Conservation (phyloP, 1,139 yeast genomes). For the Hemisphaericaspora lyxosophila region DNA sequence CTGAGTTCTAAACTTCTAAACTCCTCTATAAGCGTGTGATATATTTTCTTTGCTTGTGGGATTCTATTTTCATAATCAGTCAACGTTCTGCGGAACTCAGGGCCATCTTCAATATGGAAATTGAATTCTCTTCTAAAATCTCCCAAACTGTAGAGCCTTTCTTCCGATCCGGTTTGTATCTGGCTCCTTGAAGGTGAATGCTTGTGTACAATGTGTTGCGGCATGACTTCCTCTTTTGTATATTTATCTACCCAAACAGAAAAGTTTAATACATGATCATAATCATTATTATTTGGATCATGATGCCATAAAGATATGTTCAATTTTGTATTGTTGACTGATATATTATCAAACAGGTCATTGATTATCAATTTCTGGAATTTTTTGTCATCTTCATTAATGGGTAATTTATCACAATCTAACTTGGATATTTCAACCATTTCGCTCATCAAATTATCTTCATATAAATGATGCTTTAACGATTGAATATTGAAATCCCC, state of each 20-base stretch:
- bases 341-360: conserved; percentile 24
- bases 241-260: conserved; percentile 30
- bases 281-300: conserved; percentile 18
- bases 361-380: conserved; percentile 32
- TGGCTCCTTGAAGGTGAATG: background rate
- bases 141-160: conserved; percentile 13
- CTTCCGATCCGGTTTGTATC: conserved; percentile 5
- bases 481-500: conserved; percentile 7
- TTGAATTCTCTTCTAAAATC: conserved; percentile 32
- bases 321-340: conserved; percentile 21
- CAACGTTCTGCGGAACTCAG: conserved; percentile 63
- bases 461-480: conserved; percentile 10
- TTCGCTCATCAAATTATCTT: conserved; percentile 5
- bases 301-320: conserved; percentile 33
- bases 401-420: conserved; percentile 26
- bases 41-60: conserved; percentile 45
- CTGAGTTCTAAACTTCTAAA: conserved; percentile 29
- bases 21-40: conserved; percentile 36
- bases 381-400: conserved; percentile 19
- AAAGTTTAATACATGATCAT: conserved; percentile 27
- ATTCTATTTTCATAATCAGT: conserved; percentile 54
- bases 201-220: background rate
- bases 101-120: conserved; percentile 65
- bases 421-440: conserved; percentile 26
- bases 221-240: background rate